phyloP scores from a whole-genome alignment of 768 basidiomycete genomes.

The Cyclocybe aegerita region DNA sequence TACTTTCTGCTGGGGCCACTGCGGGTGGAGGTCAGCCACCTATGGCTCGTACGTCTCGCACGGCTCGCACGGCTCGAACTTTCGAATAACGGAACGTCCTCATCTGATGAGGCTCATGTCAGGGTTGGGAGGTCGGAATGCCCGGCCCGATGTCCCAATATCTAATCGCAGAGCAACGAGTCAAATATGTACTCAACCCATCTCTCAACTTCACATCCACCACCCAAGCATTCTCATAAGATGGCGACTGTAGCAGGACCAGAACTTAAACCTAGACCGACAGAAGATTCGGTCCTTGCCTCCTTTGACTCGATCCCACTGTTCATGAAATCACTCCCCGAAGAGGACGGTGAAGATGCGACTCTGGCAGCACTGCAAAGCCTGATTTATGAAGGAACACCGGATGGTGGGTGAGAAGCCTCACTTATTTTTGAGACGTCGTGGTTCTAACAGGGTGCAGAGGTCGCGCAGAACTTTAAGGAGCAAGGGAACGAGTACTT shows the following conservation, averaged over 20 bases:
- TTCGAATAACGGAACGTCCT: too few relatives aligned
- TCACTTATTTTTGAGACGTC: not conserved
- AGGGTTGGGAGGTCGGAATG: too few relatives aligned
- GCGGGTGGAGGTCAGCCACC: too few relatives aligned
- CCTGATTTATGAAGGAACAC: conserved; percentile 85
- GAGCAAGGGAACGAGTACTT: conserved; percentile 96
- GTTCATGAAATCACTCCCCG: conserved; percentile 90
- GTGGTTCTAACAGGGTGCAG: conserved; percentile 37
- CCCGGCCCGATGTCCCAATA: too few relatives aligned
- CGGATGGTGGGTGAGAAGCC: conserved; percentile 74
- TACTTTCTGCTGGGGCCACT: too few relatives aligned
- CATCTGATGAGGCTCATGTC: too few relatives aligned
- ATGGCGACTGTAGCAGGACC: conserved; percentile 34
- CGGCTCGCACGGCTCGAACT: too few relatives aligned
- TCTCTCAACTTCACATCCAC: not conserved
- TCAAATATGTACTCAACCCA: too few relatives aligned
- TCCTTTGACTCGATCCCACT: conserved; percentile 72
- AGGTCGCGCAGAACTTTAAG: conserved; percentile 90
- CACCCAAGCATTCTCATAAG: not conserved
- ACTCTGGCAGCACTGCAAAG: conserved; percentile 82
- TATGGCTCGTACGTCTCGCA: too few relatives aligned
- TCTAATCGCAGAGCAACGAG: too few relatives aligned
- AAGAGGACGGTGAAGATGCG: conserved; percentile 61
- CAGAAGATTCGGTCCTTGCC: conserved; percentile 38
- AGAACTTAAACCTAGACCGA: conserved; percentile 23